Evolutionary conservation across 2,329 filamentous ascomycete species (phyloP).

Genomic region (Nemania sp.): DNA sequence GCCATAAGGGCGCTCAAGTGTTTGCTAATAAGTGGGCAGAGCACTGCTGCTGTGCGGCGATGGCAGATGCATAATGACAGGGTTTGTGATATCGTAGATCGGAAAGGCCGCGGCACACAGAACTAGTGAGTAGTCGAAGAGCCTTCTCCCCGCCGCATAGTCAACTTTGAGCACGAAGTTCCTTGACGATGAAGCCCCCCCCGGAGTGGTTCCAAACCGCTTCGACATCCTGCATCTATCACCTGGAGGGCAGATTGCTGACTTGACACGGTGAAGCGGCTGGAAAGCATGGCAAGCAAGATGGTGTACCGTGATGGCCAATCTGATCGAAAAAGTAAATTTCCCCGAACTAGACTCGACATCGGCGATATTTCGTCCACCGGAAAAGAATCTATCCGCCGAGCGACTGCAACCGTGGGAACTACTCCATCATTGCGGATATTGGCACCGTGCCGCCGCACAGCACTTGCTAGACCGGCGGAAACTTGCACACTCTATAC

Average conservation of each 20-base stretch:
- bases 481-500: slow-evolving; percentile 57
- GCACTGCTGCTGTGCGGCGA: slow-evolving; percentile 75
- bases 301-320: slow-evolving; percentile 66
- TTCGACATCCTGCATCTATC: not conserved
- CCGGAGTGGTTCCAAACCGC: not conserved
- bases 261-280: slow-evolving; percentile 47
- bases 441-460: slow-evolving; percentile 66
- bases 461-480: slow-evolving; percentile 59
- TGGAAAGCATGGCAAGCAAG: slow-evolving; percentile 93
- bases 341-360: slow-evolving; percentile 54
- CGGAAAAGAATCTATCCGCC: slow-evolving; percentile 61
- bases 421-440: slow-evolving; percentile 65
- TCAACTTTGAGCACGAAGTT: not conserved
- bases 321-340: slow-evolving; percentile 58
- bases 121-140: slow-evolving; percentile 60
- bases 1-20: slow-evolving; percentile 82
- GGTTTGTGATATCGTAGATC: slow-evolving; percentile 76
- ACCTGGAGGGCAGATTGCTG: slow-evolving; percentile 1
- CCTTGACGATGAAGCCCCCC: not conserved
- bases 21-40: slow-evolving; percentile 76
- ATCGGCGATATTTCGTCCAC: slow-evolving; percentile 53
- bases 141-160: not conserved
- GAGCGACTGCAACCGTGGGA: slow-evolving; percentile 67
- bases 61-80: slow-evolving; percentile 79
- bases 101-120: slow-evolving; percentile 79